Evolutionary conservation across 768 basidiomycete genomes (phyloP), one percentile per base, ranked within the genome.

Genomic region (Psilocybe azurescens): DNA sequence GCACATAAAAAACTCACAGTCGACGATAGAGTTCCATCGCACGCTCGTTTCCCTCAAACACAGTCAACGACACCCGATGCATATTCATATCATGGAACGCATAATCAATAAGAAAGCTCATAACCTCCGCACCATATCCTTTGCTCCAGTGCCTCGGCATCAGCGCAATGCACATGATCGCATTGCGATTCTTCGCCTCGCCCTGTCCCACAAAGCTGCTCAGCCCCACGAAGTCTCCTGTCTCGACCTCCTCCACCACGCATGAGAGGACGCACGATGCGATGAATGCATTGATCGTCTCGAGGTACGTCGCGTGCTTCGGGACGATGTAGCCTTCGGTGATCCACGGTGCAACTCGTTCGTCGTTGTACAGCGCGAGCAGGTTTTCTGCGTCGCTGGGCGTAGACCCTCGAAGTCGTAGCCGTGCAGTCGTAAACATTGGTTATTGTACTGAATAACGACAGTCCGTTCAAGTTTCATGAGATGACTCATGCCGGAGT

Each of bases 381-480:
- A 69, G 51, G 30, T 62, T 56, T 14, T 61, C 60, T 13, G 58
- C 44, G 58, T 70, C 69, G 8, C 30, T 33, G 13, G 58, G 38
- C 13, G 29, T 54, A n/a, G 49, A 62, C 5, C 61, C 65, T 16
- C 69, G 69, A 6, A 70, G 62, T 11, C 38, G 56, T 16, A 70
- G 64, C 18, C 67, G 28, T 18, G 60, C 60, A 2, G 69, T 69
- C 24, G 61, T 60, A 52, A 69, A 67, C 70, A 70, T 68, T 32
- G 39, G 8, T 59, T 10, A 16, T 54, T n/a, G 6, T 13, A 44
- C 4, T 14, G 41, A 16, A 44, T 13, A 16, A n/a, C 4, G 6
- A 16, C 14, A 44, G 14, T 44, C 7, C 11, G 41, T 13, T n/a
- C 24, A 24, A 24, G 41, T 13, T 6, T 13, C 7, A 13, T 44